phyloP scores from a whole-genome alignment of 352 stramenopile species.

The Globisporangium viniferum region DNA sequence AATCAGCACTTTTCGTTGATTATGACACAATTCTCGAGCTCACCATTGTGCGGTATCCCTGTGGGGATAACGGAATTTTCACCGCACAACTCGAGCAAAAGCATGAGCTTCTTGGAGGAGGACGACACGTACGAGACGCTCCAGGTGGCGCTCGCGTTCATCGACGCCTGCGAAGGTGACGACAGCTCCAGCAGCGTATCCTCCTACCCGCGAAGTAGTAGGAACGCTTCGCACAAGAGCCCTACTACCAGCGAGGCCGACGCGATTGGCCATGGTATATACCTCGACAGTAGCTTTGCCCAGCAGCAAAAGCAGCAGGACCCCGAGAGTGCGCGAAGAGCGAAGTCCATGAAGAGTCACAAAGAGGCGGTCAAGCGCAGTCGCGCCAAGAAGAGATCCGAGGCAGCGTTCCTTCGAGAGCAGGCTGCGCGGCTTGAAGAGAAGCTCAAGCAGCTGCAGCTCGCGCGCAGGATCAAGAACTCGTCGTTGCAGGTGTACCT shows the following conservation, averaged over 20 bases:
- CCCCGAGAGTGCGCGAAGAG: background rate
- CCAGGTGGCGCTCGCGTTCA: slow-evolving; percentile 39
- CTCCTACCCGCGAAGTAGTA: no score
- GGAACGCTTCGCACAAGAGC: no score
- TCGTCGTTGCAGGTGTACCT: background rate
- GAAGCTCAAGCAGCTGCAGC: slow-evolving; percentile 1
- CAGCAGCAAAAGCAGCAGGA: no score
- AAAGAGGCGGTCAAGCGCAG: slow-evolving; percentile 3
- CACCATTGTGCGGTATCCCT: no score
- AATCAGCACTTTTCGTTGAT: no score
- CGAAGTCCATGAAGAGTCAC: background rate
- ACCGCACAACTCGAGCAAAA: no score
- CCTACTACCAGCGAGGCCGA: no score
- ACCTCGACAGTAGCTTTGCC: no score
- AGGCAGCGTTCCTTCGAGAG: background rate
- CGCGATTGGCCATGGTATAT: no score
- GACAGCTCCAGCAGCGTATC: background rate
- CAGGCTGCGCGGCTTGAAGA: slow-evolving; percentile 4
- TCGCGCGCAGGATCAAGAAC: background rate
- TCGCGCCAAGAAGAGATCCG: slow-evolving; percentile 9
- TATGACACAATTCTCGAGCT: no score
- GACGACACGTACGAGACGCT: slow-evolving; percentile 23
- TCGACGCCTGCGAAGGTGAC: slow-evolving; percentile 21
- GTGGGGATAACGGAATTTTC: no score
- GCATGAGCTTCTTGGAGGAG: background rate